These are phyloP conservation scores for Periconia sp. DNA, from an alignment of 2,329 filamentous ascomycete species.

Conservation along the genomic window DNA sequence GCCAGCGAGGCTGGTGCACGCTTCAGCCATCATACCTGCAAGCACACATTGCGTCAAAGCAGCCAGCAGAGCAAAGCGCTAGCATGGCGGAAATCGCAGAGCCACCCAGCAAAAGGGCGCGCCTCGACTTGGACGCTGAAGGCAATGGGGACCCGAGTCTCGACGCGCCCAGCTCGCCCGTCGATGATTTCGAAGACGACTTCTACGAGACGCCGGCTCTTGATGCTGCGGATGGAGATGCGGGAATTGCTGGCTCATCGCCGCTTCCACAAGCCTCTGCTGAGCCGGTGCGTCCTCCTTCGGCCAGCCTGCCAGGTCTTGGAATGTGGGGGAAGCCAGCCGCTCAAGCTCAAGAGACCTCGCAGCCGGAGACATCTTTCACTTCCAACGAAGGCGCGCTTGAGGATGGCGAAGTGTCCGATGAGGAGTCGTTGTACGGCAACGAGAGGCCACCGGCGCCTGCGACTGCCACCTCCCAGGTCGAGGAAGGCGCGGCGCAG, in stretches of 20 bases:
- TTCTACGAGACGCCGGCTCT: slow-evolving; percentile 44
- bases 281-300: slow-evolving; percentile 27
- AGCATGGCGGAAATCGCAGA: slow-evolving; percentile 44
- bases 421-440: slow-evolving; percentile 36
- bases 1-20: slow-evolving; percentile 33
- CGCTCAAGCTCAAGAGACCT: slow-evolving; percentile 26
- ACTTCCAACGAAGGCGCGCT: slow-evolving; percentile 23
- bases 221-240: slow-evolving; percentile 22
- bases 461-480: slow-evolving; percentile 25
- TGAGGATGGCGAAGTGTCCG: slow-evolving; percentile 44
- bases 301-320: slow-evolving; percentile 41
- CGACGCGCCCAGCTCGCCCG: slow-evolving; percentile 45
- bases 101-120: slow-evolving; percentile 50
- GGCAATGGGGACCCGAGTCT: slow-evolving; percentile 38
- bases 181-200: slow-evolving; percentile 49
- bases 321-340: slow-evolving; percentile 34
- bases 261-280: slow-evolving; percentile 24
- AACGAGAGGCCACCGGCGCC: slow-evolving; percentile 27
- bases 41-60: slow-evolving; percentile 34
- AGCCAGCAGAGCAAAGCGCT: slow-evolving; percentile 25
- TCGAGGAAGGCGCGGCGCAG: slow-evolving; percentile 27
- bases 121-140: slow-evolving; percentile 45
- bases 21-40: slow-evolving; percentile 34
- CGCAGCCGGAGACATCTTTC: slow-evolving; percentile 14
- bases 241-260: slow-evolving; percentile 2